phyloP scores from a whole-genome alignment of 1,284 basidiomycete genomes.

The Cryptococcus sp. region DNA sequence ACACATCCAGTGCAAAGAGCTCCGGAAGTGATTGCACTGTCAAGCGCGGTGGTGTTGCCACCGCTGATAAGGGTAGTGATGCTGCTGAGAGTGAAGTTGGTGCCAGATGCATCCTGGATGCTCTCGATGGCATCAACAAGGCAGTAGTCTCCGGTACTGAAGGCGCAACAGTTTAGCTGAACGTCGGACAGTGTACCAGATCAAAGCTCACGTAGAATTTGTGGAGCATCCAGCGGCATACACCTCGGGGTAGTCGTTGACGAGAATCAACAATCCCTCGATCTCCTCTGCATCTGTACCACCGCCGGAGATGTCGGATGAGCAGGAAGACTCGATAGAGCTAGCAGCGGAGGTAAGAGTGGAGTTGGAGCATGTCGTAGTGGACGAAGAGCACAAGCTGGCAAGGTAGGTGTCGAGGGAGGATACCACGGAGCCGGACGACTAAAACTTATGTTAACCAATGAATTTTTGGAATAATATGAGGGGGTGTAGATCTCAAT shows the following conservation, averaged over 20 bases:
- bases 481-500: not conserved
- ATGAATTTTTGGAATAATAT: not conserved
- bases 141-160: conserved; percentile 43
- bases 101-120: conserved; percentile 36
- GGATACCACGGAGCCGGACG: conserved; percentile 31
- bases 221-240: conserved; percentile 41
- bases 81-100: conserved; percentile 25
- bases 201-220: conserved; percentile 39
- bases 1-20: conserved; percentile 47
- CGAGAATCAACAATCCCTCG: conserved; percentile 21
- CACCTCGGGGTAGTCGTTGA: conserved; percentile 38
- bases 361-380: conserved; percentile 42
- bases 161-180: not conserved
- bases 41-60: conserved; percentile 14
- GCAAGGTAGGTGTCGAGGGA: conserved; percentile 41
- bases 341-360: conserved; percentile 36
- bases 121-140: conserved; percentile 36
- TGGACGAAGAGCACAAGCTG: conserved; percentile 35
- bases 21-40: conserved; percentile 23
- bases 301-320: conserved; percentile 31
- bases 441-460: not conserved
- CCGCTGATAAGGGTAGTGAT: conserved; percentile 35
- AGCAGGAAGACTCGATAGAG: conserved; percentile 27
- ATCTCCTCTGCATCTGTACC: conserved; percentile 27
- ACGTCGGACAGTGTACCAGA: not conserved